These are phyloP conservation scores for Cystobasidium sp. DNA, from an alignment of 1,284 basidiomycete genomes.

Conservation along the genomic window DNA sequence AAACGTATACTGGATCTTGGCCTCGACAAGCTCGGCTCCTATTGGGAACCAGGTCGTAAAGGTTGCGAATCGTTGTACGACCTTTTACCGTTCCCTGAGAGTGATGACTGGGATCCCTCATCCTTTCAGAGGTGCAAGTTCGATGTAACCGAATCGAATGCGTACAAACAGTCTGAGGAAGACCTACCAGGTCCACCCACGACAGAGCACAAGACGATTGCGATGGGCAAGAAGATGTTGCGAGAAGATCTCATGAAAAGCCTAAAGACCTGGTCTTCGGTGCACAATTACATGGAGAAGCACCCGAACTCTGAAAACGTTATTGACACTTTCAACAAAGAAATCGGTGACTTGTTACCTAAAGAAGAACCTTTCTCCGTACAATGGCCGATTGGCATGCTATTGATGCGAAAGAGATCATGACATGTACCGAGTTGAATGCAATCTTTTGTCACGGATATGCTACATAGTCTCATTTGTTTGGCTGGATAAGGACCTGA, in stretches of 20 bases:
- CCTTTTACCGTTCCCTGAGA: constrained; percentile 14
- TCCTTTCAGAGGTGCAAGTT: constrained; percentile 34
- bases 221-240: constrained; percentile 66
- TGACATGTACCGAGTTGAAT: not conserved
- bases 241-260: constrained; percentile 71
- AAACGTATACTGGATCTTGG: constrained; percentile 9
- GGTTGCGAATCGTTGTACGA: constrained; percentile 32
- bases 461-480: constrained; percentile 44
- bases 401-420: constrained; percentile 7
- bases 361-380: constrained; percentile 9
- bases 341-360: not conserved
- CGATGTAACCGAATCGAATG: constrained; percentile 13
- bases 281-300: constrained; percentile 70
- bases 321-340: constrained; percentile 22
- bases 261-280: constrained; percentile 71
- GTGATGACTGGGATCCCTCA: constrained; percentile 2
- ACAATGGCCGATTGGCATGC: constrained; percentile 31
- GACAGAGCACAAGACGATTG: constrained; percentile 57
- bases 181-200: constrained; percentile 13
- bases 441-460: not conserved
- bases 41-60: constrained; percentile 28
- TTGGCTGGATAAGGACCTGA: constrained; percentile 49
- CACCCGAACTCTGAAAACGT: constrained; percentile 10
- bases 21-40: constrained; percentile 4
- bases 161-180: not conserved